Percentiles rank a stretch among this genome's conserved stretches.
phyloP scores from a whole-genome alignment of 768 basidiomycete species.

The Mycena polygramma region DNA sequence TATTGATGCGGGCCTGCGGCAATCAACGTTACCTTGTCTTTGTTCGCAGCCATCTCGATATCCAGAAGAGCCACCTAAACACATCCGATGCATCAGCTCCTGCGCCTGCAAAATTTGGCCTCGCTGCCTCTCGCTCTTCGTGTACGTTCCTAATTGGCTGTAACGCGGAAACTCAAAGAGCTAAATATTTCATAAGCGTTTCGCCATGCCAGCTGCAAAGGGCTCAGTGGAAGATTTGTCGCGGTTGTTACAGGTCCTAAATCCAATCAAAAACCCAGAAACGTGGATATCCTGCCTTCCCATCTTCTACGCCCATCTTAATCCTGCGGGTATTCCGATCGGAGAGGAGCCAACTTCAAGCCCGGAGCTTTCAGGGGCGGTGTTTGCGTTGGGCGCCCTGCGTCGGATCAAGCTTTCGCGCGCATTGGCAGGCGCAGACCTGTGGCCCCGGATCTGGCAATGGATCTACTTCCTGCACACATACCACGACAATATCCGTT shows the following conservation, averaged over 20 bases:
- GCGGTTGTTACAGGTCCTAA: background rate
- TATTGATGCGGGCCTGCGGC: too few species aligned
- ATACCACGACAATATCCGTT: background rate
- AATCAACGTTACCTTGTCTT: too few species aligned
- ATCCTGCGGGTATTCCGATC: background rate
- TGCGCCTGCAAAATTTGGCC: background rate
- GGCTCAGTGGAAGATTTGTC: background rate
- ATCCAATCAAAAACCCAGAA: background rate
- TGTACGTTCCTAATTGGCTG: background rate
- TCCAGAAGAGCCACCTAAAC: too few species aligned
- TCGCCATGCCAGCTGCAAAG: background rate
- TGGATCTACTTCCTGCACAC: background rate
- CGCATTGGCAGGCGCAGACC: background rate
- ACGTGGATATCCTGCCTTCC: background rate
- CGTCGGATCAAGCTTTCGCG: background rate
- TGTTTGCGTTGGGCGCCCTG: background rate
- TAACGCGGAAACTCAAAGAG: background rate
- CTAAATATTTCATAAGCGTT: background rate
- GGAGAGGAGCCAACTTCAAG: background rate
- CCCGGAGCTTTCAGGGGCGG: background rate
- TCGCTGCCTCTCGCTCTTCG: background rate
- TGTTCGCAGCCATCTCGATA: too few species aligned
- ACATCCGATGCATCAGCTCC: background rate
- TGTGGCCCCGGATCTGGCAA: background rate
- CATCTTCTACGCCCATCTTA: background rate